A percentile compares a stretch with the other conserved stretches of the same genome.
phyloP scores from a whole-genome alignment of 768 basidiomycete genomes.

The Phanerodontia chrysosporium region DNA sequence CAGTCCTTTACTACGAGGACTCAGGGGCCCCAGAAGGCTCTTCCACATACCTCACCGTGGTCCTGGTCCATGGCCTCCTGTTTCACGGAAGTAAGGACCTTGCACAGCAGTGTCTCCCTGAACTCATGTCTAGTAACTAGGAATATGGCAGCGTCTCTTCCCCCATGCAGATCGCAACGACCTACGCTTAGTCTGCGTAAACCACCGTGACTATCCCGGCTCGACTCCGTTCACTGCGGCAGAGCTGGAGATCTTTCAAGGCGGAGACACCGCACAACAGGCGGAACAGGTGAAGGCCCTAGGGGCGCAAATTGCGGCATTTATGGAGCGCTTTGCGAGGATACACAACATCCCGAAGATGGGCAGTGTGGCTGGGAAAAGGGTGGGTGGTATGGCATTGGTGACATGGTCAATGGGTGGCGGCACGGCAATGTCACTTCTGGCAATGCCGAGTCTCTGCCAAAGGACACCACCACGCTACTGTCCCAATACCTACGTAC shows the following conservation, averaged over 20 bases:
- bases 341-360: background rate
- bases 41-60: slow-evolving; percentile 14
- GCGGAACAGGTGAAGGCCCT: background rate
- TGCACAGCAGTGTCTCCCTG: background rate
- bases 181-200: slow-evolving; percentile 22
- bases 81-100: slow-evolving; percentile 14
- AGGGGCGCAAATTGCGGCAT: slow-evolving; percentile 3
- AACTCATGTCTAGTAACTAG: slow-evolving; percentile 9
- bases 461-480: background rate
- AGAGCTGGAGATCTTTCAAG: slow-evolving; percentile 14
- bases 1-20: slow-evolving; percentile 16
- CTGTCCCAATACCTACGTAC: slow-evolving; percentile 5
- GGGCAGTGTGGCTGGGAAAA: background rate
- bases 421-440: background rate
- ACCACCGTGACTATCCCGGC: slow-evolving; percentile 26
- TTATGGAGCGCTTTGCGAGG: background rate
- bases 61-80: slow-evolving; percentile 16
- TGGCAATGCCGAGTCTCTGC: background rate
- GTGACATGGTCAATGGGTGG: slow-evolving; percentile 11
- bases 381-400: slow-evolving; percentile 4
- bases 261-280: background rate
- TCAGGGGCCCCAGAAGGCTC: slow-evolving; percentile 11
- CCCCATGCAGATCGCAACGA: slow-evolving; percentile 15
- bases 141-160: slow-evolving; percentile 17
- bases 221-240: slow-evolving; percentile 18